A percentile compares a stretch with the other conserved stretches of the same genome.
phyloP scores from a whole-genome alignment of 2,329 filamentous ascomycete species.

The Sporothrix brunneoviolacea region DNA sequence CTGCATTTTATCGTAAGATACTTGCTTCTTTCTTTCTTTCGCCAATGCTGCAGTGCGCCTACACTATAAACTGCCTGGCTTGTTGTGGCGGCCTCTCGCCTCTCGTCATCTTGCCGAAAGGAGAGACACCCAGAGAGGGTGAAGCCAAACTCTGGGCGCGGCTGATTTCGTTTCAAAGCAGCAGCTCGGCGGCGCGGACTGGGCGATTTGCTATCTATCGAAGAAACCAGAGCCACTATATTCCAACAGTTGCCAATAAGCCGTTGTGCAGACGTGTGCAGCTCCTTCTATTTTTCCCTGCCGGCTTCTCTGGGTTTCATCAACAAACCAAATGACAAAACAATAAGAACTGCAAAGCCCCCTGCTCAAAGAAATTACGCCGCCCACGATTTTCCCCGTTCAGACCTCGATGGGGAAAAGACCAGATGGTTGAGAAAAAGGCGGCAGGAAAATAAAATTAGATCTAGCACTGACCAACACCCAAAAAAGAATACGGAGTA shows the following conservation, averaged over 20 bases:
- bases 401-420: no score
- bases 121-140: no score
- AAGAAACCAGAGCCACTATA: no score
- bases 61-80: no score
- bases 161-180: slow-evolving; percentile 9
- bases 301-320: no score
- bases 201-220: neutral
- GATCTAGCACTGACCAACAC: slow-evolving; percentile 8
- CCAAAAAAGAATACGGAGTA: no score
- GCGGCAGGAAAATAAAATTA: slow-evolving; percentile 12
- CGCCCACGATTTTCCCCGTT: neutral
- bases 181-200: neutral
- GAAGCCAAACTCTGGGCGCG: no score
- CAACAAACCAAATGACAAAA: neutral
- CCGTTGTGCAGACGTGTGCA: no score
- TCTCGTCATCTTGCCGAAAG: no score
- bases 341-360: neutral
- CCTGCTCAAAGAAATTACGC: slow-evolving; percentile 6
- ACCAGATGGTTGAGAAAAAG: neutral
- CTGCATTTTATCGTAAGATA: slow-evolving; percentile 6
- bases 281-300: no score
- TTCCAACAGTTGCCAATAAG: no score
- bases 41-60: no score
- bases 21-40: neutral
- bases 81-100: neutral